Evolutionary conservation across 169 alveolate species (phyloP), one percentile per base, ranked within the genome.

Genomic region (Neospora caninum): DNA sequence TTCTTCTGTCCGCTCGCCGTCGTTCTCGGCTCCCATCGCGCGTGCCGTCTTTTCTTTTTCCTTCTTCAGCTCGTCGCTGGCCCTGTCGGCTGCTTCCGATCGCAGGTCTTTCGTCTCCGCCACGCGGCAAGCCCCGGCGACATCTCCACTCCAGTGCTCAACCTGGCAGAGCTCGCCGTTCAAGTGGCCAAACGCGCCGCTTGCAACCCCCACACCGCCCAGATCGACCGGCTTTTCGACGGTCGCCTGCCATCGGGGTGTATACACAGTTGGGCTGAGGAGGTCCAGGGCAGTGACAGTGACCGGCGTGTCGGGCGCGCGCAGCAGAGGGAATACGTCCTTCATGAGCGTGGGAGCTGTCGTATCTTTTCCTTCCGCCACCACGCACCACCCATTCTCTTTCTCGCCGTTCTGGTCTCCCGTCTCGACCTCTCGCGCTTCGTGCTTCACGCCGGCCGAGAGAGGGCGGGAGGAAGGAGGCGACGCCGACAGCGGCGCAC

Each of bases 211-310:
- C 16, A 9, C 80, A 16, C 41, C 38, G 38, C 31, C 80, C 80
- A 22, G 39, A 4, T 10, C 84, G 39, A 36, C 45, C 16, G 43
- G 43, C n/a, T 31, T 73, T n/a, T 9, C 84, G 13, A 13, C 25
- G 43, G 84, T 22, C 73, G 73, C 73, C 73, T 64, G 73, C 73
- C 73, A 64, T 29, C 73, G 73, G 73, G 73, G 73, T 64, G 73
- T 64, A 27, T 64, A 27, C n/a, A 64, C 73, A 64, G 73, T 27
- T 6, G 73, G n/a, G 73, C 73, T 64, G 73, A 64, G 73, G 31
- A 64, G 73, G n/a, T 64, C 73, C 34, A 13, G 73, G 73, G 73
- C 73, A 13, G 34, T 64, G 73, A 64, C 73, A 27, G 73, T 64
- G 73, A 64, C 73, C 31, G 73, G n/a, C 73, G 34, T 27, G 31